Evolutionary conservation across 768 basidiomycete species (phyloP).

Genomic region (Naganishia onofrii): DNA sequence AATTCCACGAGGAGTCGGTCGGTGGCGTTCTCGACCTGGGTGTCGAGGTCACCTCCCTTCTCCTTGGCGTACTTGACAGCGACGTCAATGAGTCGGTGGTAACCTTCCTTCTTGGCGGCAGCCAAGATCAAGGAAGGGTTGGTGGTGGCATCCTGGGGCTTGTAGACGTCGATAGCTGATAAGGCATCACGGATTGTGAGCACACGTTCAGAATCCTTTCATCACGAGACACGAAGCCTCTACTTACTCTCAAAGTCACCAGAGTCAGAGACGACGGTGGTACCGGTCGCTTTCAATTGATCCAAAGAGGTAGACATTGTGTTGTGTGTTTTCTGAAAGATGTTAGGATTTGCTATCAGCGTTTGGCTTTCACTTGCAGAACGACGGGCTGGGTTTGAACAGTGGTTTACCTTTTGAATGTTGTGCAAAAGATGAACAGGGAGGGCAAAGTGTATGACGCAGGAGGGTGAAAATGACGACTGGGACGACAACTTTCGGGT

Average conservation of each 20-base stretch:
- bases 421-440: not conserved
- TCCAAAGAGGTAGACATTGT: conserved; percentile 53
- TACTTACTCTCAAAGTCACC: conserved; percentile 80
- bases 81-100: conserved; percentile 59
- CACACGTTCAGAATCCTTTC: not conserved
- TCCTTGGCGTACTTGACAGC: conserved; percentile 58
- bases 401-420: conserved; percentile 22
- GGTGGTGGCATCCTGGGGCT: conserved; percentile 98
- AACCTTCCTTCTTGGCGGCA: conserved; percentile 84
- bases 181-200: conserved; percentile 16
- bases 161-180: conserved; percentile 88
- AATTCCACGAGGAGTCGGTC: conserved; percentile 96
- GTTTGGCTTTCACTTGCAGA: not conserved
- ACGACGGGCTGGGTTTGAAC: not conserved
- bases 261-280: conserved; percentile 94
- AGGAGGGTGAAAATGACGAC: not conserved
- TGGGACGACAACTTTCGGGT: not conserved
- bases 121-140: conserved; percentile 94
- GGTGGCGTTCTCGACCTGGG: conserved; percentile 71
- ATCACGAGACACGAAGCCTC: not conserved
- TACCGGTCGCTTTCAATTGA: conserved; percentile 81
- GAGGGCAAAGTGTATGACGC: not conserved
- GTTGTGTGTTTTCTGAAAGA: not conserved
- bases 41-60: conserved; percentile 75
- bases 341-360: not conserved